Evolutionary conservation across 495 filamentous ascomycete genomes (phyloP).

Genomic region (Tetracladium setigerum): DNA sequence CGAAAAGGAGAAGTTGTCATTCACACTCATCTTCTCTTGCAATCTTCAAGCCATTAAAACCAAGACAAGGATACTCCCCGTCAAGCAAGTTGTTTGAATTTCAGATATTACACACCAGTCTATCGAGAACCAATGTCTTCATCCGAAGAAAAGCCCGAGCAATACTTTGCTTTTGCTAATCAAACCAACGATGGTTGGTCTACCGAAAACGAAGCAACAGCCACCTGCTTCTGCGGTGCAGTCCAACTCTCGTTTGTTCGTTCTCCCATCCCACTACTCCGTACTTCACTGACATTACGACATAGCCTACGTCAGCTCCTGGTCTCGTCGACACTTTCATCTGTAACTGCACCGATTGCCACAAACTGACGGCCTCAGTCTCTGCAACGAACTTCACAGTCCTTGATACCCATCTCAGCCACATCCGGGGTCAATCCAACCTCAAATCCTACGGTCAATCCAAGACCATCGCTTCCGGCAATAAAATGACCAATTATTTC

Average conservation of each 20-base stretch:
- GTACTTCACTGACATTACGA: slow-evolving; percentile 3
- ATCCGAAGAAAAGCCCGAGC: too few species aligned
- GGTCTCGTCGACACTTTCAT: slow-evolving; percentile 42
- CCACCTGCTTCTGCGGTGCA: slow-evolving; percentile 47
- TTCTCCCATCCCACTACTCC: slow-evolving; percentile 6
- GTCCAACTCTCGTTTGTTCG: slow-evolving; percentile 45
- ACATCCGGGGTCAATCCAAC: slow-evolving; percentile 38
- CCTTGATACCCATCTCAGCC: slow-evolving; percentile 29
- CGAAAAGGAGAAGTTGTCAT: too few species aligned
- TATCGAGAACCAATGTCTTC: too few species aligned
- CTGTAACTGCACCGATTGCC: slow-evolving; percentile 51
- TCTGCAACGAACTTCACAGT: slow-evolving; percentile 49
- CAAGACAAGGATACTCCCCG: too few species aligned
- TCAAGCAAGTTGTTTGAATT: too few species aligned
- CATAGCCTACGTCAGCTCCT: slow-evolving; percentile 31
- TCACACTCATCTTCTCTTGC: too few species aligned
- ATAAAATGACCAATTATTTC: slow-evolving; percentile 47
- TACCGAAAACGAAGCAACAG: slow-evolving; percentile 38
- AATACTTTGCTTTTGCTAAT: slow-evolving; percentile 22
- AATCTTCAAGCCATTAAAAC: too few species aligned
- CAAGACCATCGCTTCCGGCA: slow-evolving; percentile 32
- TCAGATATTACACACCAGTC: too few species aligned
- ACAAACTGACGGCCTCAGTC: slow-evolving; percentile 52
- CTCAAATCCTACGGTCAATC: slow-evolving; percentile 33
- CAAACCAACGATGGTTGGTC: slow-evolving; percentile 29